Conservation (phyloP, 176 grass and related monocot genomes). For the maize (Zea mays) region Zm-B73-REFERENCE-NAM-5.0 NC_050097.1:67446001-67446500, state of each 20-base stretch:
- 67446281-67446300: slow-evolving; percentile 67
- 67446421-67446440: background rate
- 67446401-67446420: background rate
- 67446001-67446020: slow-evolving; percentile 12
- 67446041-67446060: background rate
- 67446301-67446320: slow-evolving; percentile 91
- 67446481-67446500: background rate
- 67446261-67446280: background rate
- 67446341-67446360: slow-evolving; percentile 81
- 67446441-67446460: slow-evolving; percentile 10
- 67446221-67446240: slow-evolving; percentile 57
- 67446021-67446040: background rate
- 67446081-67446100: slow-evolving; percentile 34
- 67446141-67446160: slow-evolving; percentile 56
- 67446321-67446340: slow-evolving; percentile 94
- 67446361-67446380: slow-evolving; percentile 26
- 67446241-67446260: slow-evolving; percentile 16
- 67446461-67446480: background rate
- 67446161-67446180: slow-evolving; percentile 71
- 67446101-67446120: slow-evolving; percentile 58
- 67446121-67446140: slow-evolving; percentile 44
- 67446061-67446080: slow-evolving; percentile 21
- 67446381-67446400: background rate
- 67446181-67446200: slow-evolving; percentile 94
- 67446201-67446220: slow-evolving; percentile 95